Base-by-base conservation (phyloP, 1,284 basidiomycete species). In the Phellopilus nigrolimitatus region DNA sequence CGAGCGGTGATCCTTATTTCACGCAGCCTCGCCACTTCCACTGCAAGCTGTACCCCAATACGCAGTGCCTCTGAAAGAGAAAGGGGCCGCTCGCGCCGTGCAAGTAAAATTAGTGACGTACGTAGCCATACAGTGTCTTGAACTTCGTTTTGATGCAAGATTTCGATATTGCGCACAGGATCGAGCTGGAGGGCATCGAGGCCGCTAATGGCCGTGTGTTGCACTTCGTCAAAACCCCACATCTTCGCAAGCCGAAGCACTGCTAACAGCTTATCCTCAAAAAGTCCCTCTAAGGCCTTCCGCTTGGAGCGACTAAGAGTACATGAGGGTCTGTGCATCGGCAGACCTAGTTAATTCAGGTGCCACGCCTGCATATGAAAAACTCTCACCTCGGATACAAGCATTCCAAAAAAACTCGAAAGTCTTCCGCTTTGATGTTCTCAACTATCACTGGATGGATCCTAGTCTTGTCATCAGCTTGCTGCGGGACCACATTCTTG, bases 231-330 rank as follows among this genome's bases (percentile, higher is more conserved):
- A 21, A 53, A 49, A 6, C 31, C 13, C 51, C 47, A 54, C 46
- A 31, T 54, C 12, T 36, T 34, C 19, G 52, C 46, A 9, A 54
- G 41, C 4, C 17, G 28, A 5, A 54, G 31, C 7, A 39, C 47
- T 7, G 21, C 17, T 15, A 51, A 31, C 17, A 41, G 47, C 13
- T 49, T 37, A 8, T 25, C 24, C 12, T 49, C 47, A n/a, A n/a
- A n/a, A n/a, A n/a, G n/a, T n/a, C n/a, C n/a, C n/a, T n/a, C n/a
- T n/a, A n/a, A n/a, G n/a, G n/a, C n/a, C n/a, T n/a, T n/a, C n/a
- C n/a, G n/a, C n/a, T n/a, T n/a, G n/a, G n/a, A n/a, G n/a, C n/a
- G n/a, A n/a, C n/a, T n/a, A n/a, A n/a, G n/a, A n/a, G n/a, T n/a
- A n/a, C 3, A 12, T 21, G 38, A 39, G 37, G 1, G 24, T 8